A percentile compares a stretch with the other conserved stretches of the same genome.
These are phyloP conservation scores for Apophysomyces variabilis DNA, from an alignment of 371 early-diverging fungal genomes.

Conservation along the genomic window DNA sequence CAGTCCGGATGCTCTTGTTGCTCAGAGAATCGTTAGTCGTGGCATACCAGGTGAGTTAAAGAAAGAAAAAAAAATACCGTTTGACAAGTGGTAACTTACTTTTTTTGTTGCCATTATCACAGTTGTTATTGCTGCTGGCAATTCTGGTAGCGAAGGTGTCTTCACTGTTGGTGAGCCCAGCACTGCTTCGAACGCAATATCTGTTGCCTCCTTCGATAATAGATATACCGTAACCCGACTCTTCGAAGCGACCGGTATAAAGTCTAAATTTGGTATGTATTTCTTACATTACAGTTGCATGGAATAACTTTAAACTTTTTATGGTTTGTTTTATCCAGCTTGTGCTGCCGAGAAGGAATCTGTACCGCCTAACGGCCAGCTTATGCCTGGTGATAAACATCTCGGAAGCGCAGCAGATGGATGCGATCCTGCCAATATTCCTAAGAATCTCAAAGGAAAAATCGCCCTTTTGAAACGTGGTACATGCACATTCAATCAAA, in stretches of 20 bases:
- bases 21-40: conserved; percentile 36
- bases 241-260: conserved; percentile 25
- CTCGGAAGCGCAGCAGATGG: conserved; percentile 24
- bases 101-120: conserved; percentile 14
- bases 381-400: conserved; percentile 15
- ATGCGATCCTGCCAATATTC: conserved; percentile 23
- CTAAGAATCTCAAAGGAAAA: conserved; percentile 40
- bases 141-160: conserved; percentile 58
- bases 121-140: conserved; percentile 65
- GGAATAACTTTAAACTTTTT: conserved; percentile 23
- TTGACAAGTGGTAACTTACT: no score
- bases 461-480: conserved; percentile 59
- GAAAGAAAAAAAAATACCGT: not conserved
- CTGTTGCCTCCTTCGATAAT: conserved; percentile 68
- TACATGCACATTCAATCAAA: conserved; percentile 55
- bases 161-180: conserved; percentile 55
- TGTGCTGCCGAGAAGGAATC: not conserved
- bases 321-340: conserved; percentile 18
- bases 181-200: conserved; percentile 51
- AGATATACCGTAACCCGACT: conserved; percentile 17
- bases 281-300: not conserved
- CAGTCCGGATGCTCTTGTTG: conserved; percentile 39
- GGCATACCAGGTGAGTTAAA: conserved; percentile 31
- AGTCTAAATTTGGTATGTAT: conserved; percentile 15
- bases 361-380: not conserved